Base-by-base conservation (phyloP, 768 basidiomycete species). In the Hypsizygus marmoreus region DNA sequence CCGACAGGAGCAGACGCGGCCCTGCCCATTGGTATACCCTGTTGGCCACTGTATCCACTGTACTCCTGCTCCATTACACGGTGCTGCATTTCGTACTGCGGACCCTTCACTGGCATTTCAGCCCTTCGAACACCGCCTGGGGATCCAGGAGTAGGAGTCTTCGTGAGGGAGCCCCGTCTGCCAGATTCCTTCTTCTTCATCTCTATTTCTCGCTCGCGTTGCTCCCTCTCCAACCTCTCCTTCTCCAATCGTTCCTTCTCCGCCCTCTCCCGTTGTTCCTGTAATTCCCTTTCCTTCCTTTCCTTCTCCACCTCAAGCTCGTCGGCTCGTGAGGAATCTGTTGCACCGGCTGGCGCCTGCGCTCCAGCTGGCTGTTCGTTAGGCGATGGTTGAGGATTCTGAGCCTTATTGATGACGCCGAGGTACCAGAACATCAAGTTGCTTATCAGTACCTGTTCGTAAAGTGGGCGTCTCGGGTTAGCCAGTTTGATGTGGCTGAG, bases 401-500 rank as follows among this genome's bases (percentile, higher is more conserved):
- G 86, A 14, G 91, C 81, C 68, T 95, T 94, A 68, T 97, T 97
- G 69, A 97, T 98, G 55, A 97, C 86, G 10, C 95, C 92, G 28
- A 99, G 78, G 64, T 98, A 99, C 97, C 97, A 99, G 76, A 99
- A 98, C 92, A 95, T 97, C 58, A 93, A 72, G 62, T 93, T 93
- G 61, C 88, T 91, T 65, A 91, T 92, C 46, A 91, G 72, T 43
- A 89, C 97, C 67, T 99, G 97, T 72, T 99, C 97, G 60, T 97
- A 98, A 13, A 99, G 75, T 20, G 97, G 95, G 34, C 97, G 79
- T 47, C 97, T 79, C 7, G 97, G 95, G 68, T 98, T 99, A 16
- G 97, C 97, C 34, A 99, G 76, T 67, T 99, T 99, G 76, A 99
- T 99, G 62, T 99, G 97, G 63, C 91, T 95, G 39, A 99, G 74